phyloP scores from a whole-genome alignment of 1,284 basidiomycete species.

The Pisolithus thermaeus region DNA sequence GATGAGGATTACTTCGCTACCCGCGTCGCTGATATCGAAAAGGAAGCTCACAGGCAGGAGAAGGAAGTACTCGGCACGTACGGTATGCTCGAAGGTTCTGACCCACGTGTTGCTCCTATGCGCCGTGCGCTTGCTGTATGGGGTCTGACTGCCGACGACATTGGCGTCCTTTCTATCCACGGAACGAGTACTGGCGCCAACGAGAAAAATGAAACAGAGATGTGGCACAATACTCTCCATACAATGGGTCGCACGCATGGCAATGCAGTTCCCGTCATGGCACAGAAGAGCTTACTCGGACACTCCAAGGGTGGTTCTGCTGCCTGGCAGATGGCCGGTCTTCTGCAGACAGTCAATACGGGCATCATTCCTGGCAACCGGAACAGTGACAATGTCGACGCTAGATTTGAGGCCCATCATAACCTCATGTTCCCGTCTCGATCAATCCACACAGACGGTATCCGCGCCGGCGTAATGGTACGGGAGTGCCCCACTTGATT shows the following conservation, averaged over 20 bases:
- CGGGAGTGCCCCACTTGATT: conserved; percentile 12
- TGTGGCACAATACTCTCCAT: conserved; percentile 93
- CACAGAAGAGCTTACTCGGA: conserved; percentile 95
- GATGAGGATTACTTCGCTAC: conserved; percentile 68
- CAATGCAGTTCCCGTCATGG: conserved; percentile 94
- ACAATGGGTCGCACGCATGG: conserved; percentile 85
- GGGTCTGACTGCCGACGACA: conserved; percentile 90
- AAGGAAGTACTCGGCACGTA: conserved; percentile 85
- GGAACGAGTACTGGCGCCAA: conserved; percentile 97
- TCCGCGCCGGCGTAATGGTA: conserved; percentile 87
- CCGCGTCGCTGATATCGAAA: conserved; percentile 79
- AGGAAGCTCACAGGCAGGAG: conserved; percentile 87
- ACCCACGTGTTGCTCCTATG: conserved; percentile 83
- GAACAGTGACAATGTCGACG: conserved; percentile 94
- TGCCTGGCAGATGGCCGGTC: conserved; percentile 95
- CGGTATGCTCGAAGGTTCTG: conserved; percentile 89
- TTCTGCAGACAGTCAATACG: conserved; percentile 81
- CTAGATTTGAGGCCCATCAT: conserved; percentile 85
- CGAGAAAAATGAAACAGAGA: conserved; percentile 96
- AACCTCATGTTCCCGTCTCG: conserved; percentile 97
- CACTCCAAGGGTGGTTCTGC: conserved; percentile 97
- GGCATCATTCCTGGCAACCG: conserved; percentile 97
- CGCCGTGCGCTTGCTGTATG: conserved; percentile 94
- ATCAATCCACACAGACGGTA: conserved; percentile 88
- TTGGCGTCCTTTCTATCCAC: conserved; percentile 86